Percentiles rank a stretch among this genome's conserved stretches.
phyloP scores from a whole-genome alignment of 352 stramenopile species.

The Pythium rishiriense region DNA sequence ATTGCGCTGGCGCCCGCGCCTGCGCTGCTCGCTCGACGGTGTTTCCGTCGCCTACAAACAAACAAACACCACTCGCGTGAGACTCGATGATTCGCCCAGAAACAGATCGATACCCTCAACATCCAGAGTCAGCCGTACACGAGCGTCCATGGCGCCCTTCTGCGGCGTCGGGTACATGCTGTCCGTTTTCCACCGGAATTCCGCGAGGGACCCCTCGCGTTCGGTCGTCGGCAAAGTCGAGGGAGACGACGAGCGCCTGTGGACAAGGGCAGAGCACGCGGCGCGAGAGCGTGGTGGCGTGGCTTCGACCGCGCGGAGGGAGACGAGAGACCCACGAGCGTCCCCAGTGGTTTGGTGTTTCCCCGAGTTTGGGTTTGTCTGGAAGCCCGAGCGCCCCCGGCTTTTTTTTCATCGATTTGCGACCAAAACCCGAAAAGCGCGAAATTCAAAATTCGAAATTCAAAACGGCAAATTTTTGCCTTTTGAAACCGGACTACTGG shows the following conservation, averaged over 20 bases:
- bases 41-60: conserved; percentile 15
- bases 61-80: no score
- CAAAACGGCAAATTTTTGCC: conserved; percentile 21
- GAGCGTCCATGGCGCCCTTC: conserved; percentile 6
- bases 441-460: conserved; percentile 39
- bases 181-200: neutral
- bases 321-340: no score
- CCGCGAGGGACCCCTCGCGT: neutral
- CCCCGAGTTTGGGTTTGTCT: neutral
- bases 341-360: neutral
- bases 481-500: conserved; percentile 12
- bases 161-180: conserved; percentile 15
- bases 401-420: conserved; percentile 30
- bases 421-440: conserved; percentile 25
- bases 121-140: neutral
- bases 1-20: conserved; percentile 13
- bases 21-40: conserved; percentile 12
- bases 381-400: neutral
- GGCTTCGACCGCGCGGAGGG: no score
- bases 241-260: no score
- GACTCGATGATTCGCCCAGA: no score
- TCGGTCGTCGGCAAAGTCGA: no score
- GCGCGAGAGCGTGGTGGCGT: no score
- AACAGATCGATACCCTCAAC: no score
- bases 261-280: no score